Conservation (phyloP, 441 rosid species). For the Croton setiger region DNA sequence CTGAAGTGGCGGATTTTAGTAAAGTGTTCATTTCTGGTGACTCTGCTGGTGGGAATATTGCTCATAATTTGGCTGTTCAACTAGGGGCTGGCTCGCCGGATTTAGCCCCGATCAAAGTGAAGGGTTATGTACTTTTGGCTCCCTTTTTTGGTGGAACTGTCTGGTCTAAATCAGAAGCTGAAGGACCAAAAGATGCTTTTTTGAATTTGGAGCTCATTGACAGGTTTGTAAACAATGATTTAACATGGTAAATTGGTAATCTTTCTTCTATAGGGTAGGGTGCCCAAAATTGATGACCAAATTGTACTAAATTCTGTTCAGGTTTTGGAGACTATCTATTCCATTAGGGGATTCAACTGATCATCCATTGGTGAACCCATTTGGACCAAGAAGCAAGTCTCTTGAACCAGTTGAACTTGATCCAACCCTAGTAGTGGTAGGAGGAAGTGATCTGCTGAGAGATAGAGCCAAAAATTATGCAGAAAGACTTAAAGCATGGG, state of each 20-base stretch:
- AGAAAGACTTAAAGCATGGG: constrained; percentile 31
- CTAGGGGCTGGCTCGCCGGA: constrained; percentile 34
- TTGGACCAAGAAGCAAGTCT: constrained; percentile 37
- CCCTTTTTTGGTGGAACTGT: constrained; percentile 65
- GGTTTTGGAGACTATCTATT: constrained; percentile 53
- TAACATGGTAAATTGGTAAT: no score
- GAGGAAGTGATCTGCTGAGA: constrained; percentile 49
- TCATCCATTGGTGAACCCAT: constrained; percentile 57
- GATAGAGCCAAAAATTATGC: constrained; percentile 47
- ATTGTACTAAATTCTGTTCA: neutral
- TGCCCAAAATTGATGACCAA: no score
- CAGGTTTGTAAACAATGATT: constrained; percentile 30
- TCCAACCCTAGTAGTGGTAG: constrained; percentile 46
- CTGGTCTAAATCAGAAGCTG: constrained; percentile 44
- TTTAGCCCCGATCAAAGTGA: constrained; percentile 38
- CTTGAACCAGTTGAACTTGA: constrained; percentile 34
- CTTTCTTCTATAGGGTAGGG: no score
- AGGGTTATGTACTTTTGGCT: constrained; percentile 51
- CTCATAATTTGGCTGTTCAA: constrained; percentile 48
- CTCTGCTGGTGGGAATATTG: constrained; percentile 54
- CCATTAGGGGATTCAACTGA: constrained; percentile 48
- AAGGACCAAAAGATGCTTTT: constrained; percentile 53
- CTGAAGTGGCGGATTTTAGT: constrained; percentile 45
- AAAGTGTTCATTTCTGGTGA: constrained; percentile 56
- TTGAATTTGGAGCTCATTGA: constrained; percentile 56